Base-by-base conservation (phyloP, 2,329 filamentous ascomycete genomes). In the Cordyceps farinosa region DNA sequence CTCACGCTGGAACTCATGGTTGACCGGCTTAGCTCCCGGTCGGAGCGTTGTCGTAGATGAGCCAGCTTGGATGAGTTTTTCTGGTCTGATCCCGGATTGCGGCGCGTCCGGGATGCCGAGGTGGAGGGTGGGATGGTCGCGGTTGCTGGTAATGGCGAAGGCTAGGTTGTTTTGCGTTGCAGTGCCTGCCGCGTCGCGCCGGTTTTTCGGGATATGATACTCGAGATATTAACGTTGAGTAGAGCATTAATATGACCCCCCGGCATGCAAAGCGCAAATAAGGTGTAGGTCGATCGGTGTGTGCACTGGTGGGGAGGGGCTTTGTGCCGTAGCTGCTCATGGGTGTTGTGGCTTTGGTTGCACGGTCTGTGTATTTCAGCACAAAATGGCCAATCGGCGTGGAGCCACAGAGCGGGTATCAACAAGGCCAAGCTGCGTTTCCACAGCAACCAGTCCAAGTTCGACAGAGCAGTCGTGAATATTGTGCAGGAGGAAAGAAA, bases 11-110 rank as follows among this genome's bases (percentile, higher is more conserved):
- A 69, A 42, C 68, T 66, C 74, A 75, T 75, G 60, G 69, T 67
- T 65, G 74, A 70, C 66, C 75, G 74, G 70, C 67, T 70, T 38
- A 67, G 70, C 72, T 76, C 75, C 70, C 75, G 72, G 64, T 77
- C 74, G 70, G 74, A 72, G 73, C 75, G 75, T 56, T 70, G 69
- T 66, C 73, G 74, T 73, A 71, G 70, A 63, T 66, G 70, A 67
- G 75, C 74, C 75, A 76, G 67, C 68, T 64, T 73, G 69, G 69
- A 67, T 65, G 63, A 55, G 65, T 56, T 64, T 65, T 61, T 51
- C 52, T 15, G 11, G 52, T 50, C 52, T 62, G 44, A 45, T 44
- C 60, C 60, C 60, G 60, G 60, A 62, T 50, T 56, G 15, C 29
- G 52, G 29, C 60, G 60, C 60, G 60, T 62, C 60, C 60, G 60